A percentile compares a stretch with the other conserved stretches of the same genome.
Conservation (phyloP, 495 filamentous ascomycete species). For the Hypoxylon intermedium region DNA sequence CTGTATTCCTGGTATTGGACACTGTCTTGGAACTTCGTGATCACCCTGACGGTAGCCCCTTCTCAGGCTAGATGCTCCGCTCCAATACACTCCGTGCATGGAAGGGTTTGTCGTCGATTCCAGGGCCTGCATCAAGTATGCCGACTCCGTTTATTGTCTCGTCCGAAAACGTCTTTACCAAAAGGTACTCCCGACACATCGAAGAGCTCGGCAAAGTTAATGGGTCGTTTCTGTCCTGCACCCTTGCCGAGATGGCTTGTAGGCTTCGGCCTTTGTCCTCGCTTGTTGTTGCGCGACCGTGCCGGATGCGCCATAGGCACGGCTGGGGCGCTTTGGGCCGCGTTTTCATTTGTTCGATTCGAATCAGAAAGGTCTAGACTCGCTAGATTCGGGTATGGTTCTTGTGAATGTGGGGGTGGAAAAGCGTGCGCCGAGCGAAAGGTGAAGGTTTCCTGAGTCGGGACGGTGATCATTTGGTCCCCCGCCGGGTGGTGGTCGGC, state of each 20-base stretch:
- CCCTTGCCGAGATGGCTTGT: conserved; percentile 61
- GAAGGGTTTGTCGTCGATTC: too few species aligned
- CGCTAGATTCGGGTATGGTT: conserved; percentile 67
- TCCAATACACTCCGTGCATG: too few species aligned
- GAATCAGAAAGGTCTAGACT: conserved; percentile 59
- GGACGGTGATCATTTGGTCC: conserved; percentile 43
- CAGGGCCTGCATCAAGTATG: conserved; percentile 58
- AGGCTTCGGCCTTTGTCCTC: conserved; percentile 44
- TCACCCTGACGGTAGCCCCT: too few species aligned
- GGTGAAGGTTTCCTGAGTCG: conserved; percentile 65
- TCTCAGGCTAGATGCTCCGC: too few species aligned
- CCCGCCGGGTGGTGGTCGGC: conserved; percentile 39
- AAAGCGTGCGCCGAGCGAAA: conserved; percentile 74
- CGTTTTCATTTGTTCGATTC: conserved; percentile 37
- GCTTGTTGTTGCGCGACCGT: conserved; percentile 45
- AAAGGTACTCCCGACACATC: conserved; percentile 70
- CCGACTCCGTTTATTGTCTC: conserved; percentile 75
- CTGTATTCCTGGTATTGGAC: too few species aligned
- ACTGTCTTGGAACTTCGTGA: too few species aligned
- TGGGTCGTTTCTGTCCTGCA: conserved; percentile 79
- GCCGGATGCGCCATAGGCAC: conserved; percentile 40
- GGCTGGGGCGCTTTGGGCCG: conserved; percentile 43
- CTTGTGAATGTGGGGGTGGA: conserved; percentile 73
- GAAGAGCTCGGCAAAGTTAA: conserved; percentile 81
- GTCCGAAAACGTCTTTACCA: conserved; percentile 73